phyloP scores from a whole-genome alignment of 2,329 filamentous ascomycete species.

The Ceratocystis papillata region DNA sequence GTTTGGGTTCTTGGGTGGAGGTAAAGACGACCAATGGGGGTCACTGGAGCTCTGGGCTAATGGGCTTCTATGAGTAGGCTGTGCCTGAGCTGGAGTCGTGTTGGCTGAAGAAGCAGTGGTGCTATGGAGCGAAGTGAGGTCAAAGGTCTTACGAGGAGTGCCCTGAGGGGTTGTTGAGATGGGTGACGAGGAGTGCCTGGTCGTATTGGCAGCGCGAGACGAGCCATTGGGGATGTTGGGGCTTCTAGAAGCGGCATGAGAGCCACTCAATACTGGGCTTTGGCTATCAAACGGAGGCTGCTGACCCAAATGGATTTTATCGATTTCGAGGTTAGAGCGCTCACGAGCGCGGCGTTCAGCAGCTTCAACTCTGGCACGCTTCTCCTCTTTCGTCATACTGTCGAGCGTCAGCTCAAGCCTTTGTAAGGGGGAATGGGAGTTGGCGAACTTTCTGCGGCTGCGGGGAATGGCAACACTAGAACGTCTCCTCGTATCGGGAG shows the following conservation, averaged over 20 bases:
- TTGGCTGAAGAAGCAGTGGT: not conserved
- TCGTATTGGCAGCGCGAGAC: conserved; percentile 15
- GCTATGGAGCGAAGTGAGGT: conserved; percentile 1
- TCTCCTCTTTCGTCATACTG: conserved; percentile 92
- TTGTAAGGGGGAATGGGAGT: conserved; percentile 81
- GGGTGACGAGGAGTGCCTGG: conserved; percentile 10
- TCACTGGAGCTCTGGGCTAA: conserved; percentile 14
- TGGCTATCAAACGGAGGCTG: conserved; percentile 23
- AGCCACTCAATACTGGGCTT: conserved; percentile 4
- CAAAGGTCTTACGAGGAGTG: conserved; percentile 12
- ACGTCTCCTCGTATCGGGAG: conserved; percentile 19
- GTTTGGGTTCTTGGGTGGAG: conserved; percentile 11
- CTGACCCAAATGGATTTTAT: conserved; percentile 19
- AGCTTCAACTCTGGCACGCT: conserved; percentile 71
- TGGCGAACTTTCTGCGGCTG: conserved; percentile 45
- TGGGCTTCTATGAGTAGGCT: conserved; percentile 14
- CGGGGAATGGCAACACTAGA: conserved; percentile 21
- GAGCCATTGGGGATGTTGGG: not conserved
- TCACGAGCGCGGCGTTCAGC: conserved; percentile 66
- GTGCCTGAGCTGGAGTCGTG: conserved; percentile 15
- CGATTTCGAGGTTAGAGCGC: conserved; percentile 37
- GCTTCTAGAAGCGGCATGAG: no score
- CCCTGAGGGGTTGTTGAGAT: conserved; percentile 16
- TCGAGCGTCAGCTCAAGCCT: conserved; percentile 83
- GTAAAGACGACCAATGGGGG: not conserved